These are phyloP conservation scores for Trametes cinnabarina DNA, from an alignment of 768 basidiomycete species.

Conservation along the genomic window DNA sequence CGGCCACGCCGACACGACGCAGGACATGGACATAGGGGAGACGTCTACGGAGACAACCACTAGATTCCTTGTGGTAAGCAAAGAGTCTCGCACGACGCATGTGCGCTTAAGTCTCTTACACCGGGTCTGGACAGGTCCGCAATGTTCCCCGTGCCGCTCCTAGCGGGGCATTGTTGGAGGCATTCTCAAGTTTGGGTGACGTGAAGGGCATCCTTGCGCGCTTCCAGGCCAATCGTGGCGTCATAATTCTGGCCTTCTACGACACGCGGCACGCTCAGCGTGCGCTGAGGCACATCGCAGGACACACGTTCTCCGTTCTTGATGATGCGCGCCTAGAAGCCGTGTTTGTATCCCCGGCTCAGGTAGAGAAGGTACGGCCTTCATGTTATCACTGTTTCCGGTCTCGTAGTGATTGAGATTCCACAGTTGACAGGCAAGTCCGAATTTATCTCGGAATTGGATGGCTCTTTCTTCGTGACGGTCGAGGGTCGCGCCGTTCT, in stretches of 20 bases:
- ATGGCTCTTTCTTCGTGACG: slow-evolving; percentile 51
- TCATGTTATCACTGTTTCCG: neutral
- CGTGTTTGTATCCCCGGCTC: slow-evolving; percentile 6
- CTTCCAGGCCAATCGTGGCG: slow-evolving; percentile 48
- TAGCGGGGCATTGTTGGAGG: slow-evolving; percentile 29
- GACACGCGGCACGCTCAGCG: slow-evolving; percentile 54
- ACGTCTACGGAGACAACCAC: slow-evolving; percentile 17
- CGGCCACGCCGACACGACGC: neutral
- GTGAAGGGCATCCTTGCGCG: slow-evolving; percentile 60
- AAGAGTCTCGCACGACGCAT: neutral
- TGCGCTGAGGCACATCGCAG: slow-evolving; percentile 29
- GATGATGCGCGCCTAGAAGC: slow-evolving; percentile 7
- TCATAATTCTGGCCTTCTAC: slow-evolving; percentile 59
- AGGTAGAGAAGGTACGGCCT: slow-evolving; percentile 14
- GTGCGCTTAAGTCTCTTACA: slow-evolving; percentile 16
- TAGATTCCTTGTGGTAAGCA: slow-evolving; percentile 29
- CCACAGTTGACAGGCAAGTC: slow-evolving; percentile 55
- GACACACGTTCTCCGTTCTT: slow-evolving; percentile 23
- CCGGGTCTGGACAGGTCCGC: slow-evolving; percentile 33
- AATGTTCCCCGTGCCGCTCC: slow-evolving; percentile 37
- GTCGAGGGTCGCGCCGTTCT: slow-evolving; percentile 31
- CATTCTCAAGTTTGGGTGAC: slow-evolving; percentile 30
- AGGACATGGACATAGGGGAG: slow-evolving; percentile 7
- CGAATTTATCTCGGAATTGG: slow-evolving; percentile 46
- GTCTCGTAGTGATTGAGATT: slow-evolving; percentile 1